These are phyloP conservation scores for Calycina herbarum DNA, from an alignment of 2,329 filamentous ascomycete species.

Conservation along the genomic window DNA sequence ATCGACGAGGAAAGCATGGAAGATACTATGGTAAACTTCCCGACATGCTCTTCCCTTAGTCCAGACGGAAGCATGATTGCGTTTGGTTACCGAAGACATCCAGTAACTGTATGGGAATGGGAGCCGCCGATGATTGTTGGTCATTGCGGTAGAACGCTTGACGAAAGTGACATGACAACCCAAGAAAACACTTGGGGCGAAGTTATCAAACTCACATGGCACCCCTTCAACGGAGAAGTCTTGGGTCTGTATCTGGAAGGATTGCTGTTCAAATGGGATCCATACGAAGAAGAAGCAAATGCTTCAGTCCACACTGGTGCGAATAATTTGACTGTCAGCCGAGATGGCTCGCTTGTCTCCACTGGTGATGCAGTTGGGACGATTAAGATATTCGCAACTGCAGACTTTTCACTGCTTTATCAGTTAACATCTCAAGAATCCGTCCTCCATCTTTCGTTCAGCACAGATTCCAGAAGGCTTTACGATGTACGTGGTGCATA, in stretches of 20 bases:
- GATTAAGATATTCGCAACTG: constrained; percentile 17
- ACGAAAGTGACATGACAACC: constrained; percentile 33
- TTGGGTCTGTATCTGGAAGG: constrained; percentile 39
- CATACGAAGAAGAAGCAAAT: constrained; percentile 34
- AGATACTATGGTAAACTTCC: constrained; percentile 32
- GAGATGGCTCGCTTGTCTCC: constrained; percentile 11
- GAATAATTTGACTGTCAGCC: constrained; percentile 2
- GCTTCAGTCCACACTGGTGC: constrained; percentile 20
- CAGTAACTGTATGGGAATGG: constrained; percentile 37
- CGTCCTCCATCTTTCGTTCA: constrained; percentile 32
- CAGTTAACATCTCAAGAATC: constrained; percentile 25
- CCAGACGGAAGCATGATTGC: constrained; percentile 34
- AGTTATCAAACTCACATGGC: constrained; percentile 34
- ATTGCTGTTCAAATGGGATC: constrained; percentile 41
- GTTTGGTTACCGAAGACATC: constrained; percentile 36
- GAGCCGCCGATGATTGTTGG: constrained; percentile 31
- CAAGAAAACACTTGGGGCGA: constrained; percentile 33
- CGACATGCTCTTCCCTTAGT: constrained; percentile 35
- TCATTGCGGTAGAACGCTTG: constrained; percentile 34
- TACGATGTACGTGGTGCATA: constrained; percentile 40
- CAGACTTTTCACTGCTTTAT: constrained; percentile 30
- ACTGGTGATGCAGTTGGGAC: constrained; percentile 31
- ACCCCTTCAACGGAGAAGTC: constrained; percentile 35
- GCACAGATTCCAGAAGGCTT: constrained; percentile 38
- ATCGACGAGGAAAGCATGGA: constrained; percentile 31